Conservation (phyloP, 2,329 filamentous ascomycete genomes). For the Talaromyces funiculosus region DNA sequence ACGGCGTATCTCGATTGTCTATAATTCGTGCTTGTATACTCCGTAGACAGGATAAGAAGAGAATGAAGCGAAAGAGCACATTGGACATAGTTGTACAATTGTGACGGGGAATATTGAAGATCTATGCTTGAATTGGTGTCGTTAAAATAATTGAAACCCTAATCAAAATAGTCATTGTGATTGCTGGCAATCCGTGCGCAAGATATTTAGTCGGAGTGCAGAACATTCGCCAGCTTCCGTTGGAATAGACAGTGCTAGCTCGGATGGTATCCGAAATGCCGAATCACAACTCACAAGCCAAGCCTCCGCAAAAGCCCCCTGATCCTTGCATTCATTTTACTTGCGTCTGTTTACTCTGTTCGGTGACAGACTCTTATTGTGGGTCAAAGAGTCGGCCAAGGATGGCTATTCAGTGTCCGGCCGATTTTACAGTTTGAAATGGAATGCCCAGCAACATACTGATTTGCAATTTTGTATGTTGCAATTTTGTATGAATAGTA, state of each 20-base stretch:
- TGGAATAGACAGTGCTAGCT: background rate
- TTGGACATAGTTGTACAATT: background rate
- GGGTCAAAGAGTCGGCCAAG: background rate
- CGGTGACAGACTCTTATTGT: background rate
- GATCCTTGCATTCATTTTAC: background rate
- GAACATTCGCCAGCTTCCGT: background rate
- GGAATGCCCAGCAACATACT: background rate
- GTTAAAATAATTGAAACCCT: background rate
- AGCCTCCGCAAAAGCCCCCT: background rate
- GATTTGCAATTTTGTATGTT: background rate
- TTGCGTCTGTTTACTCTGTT: background rate
- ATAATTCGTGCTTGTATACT: background rate
- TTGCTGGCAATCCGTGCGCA: background rate
- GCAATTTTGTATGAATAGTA: background rate
- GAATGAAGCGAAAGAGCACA: background rate
- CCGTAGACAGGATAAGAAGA: background rate
- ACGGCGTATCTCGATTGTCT: background rate
- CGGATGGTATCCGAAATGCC: conserved; percentile 9
- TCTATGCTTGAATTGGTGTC: background rate
- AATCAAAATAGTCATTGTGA: background rate
- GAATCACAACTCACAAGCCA: background rate
- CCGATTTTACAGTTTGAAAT: background rate
- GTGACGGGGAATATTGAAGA: background rate
- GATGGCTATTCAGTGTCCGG: background rate
- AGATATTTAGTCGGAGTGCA: conserved; percentile 2